Percentiles rank a stretch among this genome's conserved stretches.
Conservation (phyloP, 1,284 basidiomycete genomes). For the Phellinidium pouzarii region DNA sequence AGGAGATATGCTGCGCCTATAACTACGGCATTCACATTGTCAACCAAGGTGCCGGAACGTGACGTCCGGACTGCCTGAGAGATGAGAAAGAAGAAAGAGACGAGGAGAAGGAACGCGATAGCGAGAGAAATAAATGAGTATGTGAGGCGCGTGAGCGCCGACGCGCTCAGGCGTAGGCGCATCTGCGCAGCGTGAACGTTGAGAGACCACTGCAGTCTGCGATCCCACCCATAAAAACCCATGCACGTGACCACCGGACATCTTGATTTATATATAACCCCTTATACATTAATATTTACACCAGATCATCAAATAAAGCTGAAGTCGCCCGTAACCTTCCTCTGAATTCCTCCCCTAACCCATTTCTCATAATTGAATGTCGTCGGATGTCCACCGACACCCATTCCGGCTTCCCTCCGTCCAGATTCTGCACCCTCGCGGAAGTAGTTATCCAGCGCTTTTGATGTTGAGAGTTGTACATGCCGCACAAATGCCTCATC, state of each 20-base stretch:
- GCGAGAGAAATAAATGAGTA: conserved; percentile 51
- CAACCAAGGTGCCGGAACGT: conserved; percentile 41
- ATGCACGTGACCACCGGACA: no score
- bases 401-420: neutral
- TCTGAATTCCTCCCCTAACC: conserved; percentile 18
- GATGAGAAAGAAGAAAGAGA: conserved; percentile 57
- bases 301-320: conserved; percentile 3
- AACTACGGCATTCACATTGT: conserved; percentile 59
- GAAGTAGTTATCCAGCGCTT: conserved; percentile 24
- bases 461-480: conserved; percentile 33
- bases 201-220: no score
- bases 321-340: conserved; percentile 15
- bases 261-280: no score
- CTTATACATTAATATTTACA: no score
- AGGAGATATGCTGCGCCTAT: conserved; percentile 60
- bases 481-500: conserved; percentile 34
- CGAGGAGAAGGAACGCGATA: conserved; percentile 46
- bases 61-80: conserved; percentile 64
- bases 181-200: conserved; percentile 1
- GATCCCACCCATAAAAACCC: no score
- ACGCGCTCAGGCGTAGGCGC: conserved; percentile 4
- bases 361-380: conserved; percentile 36
- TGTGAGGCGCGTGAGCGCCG: conserved; percentile 7
- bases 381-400: conserved; percentile 13
- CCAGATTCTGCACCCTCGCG: conserved; percentile 2